Conservation (phyloP, 495 filamentous ascomycete species). For the Penicillium roqueforti region DNA sequence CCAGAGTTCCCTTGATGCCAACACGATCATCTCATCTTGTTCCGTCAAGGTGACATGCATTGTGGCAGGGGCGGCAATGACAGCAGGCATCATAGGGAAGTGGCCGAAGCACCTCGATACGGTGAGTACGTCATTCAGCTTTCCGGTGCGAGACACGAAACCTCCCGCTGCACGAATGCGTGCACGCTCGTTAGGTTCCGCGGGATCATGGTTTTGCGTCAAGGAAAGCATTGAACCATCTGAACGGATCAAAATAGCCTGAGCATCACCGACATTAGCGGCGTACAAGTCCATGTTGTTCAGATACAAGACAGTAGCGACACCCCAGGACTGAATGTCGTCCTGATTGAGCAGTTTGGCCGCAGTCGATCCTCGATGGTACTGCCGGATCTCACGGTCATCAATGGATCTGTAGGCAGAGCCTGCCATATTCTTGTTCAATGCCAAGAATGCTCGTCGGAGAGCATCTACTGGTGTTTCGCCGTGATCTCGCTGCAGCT, state of each 20-base stretch:
- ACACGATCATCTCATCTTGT: slow-evolving; percentile 87
- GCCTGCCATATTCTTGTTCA: slow-evolving; percentile 93
- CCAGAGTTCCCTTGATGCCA: slow-evolving; percentile 92
- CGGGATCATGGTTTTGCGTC: slow-evolving; percentile 89
- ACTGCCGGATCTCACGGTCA: slow-evolving; percentile 55
- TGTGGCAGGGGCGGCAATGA: slow-evolving; percentile 87
- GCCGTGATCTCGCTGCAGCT: slow-evolving; percentile 37
- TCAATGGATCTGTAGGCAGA: slow-evolving; percentile 80
- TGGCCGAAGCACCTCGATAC: slow-evolving; percentile 95
- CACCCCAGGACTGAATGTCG: slow-evolving; percentile 82
- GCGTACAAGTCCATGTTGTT: slow-evolving; percentile 86
- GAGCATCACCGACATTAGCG: slow-evolving; percentile 91
- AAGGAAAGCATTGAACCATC: slow-evolving; percentile 75
- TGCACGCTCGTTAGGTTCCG: slow-evolving; percentile 72
- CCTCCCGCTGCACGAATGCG: slow-evolving; percentile 93
- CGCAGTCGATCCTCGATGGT: slow-evolving; percentile 65
- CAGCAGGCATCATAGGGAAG: slow-evolving; percentile 82
- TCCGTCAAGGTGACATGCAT: slow-evolving; percentile 74
- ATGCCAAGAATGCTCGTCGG: slow-evolving; percentile 74
- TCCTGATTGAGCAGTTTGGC: slow-evolving; percentile 74
- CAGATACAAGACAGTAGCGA: slow-evolving; percentile 88
- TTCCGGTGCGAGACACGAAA: slow-evolving; percentile 90
- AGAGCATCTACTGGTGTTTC: slow-evolving; percentile 82
- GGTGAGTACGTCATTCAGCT: slow-evolving; percentile 83
- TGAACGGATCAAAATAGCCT: slow-evolving; percentile 87